Base-by-base conservation (phyloP, 805 yeast species). In the Hanseniaspora occidentalis region DNA sequence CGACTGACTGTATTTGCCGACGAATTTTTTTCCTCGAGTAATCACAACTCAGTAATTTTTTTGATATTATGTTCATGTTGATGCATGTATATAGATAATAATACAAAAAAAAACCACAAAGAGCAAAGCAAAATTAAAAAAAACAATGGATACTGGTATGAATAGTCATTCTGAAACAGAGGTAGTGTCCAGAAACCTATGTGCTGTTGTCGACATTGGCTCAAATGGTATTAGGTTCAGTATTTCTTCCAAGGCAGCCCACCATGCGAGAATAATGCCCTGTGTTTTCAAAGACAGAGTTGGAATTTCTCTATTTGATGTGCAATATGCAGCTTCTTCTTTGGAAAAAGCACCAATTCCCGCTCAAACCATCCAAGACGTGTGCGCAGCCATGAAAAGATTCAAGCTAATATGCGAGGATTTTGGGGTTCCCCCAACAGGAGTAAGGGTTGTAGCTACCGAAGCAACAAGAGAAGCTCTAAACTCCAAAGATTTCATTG, bases 151-250 rank as follows among this genome's bases (percentile, higher is more conserved):
- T 14, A 25, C 11, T 13, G n/a, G 20, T 24, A 6, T 14, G 5
- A 41, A 36, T 36, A 17, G 18, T 17, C 59, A 47, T 35, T 49
- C 50, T 34, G 79, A 72, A 50, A 72, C 77, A 1, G 73, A 71
- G 14, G 69, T 74, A 3, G 77, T 74, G 8, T 77, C 75, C 2
- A 61, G 78, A 48, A 71, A 77, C 5, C 53, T 75, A 25, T 67
- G 72, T 14, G 85, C 79, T 7, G 73, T 81, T 36, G 85, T 79
- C 3, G 88, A 82, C 54, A 77, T 82, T 17, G 89, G 88, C 7
- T 77, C 88, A 16, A 78, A 79, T 52, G 88, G 84, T 29, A 70
- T 81, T 36, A 62, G 88, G 39, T 79, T 82, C 52, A 73, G 83
- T 33, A 79, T 81, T 31, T 75, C 84, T 14, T 78, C 85, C 2